Base-by-base conservation (phyloP, 1,139 yeast genomes). In the Meyerozyma carpophila region DNA sequence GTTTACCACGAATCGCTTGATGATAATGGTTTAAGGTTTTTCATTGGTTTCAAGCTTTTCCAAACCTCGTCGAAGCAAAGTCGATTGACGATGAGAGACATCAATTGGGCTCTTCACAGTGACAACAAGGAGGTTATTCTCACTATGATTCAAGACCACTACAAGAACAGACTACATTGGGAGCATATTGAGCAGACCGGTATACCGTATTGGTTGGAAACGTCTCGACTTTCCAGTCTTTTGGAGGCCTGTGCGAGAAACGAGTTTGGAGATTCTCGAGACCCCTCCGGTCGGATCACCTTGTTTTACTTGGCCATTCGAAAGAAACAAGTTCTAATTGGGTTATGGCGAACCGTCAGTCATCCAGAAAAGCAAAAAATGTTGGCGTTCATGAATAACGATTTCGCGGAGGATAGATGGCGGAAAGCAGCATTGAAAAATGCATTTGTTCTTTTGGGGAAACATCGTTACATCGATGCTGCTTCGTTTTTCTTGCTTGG, bases 401-500 rank as follows among this genome's bases (percentile, higher is more conserved):
- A 94, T 59, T 93, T 91, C 57, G 66, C 66, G 1, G 77, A 80
- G 44, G 72, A 76, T 9, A 69, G 96, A 41, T 91, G 97, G 96
- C 76, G 71, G 52, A 76, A 88, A 0, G 96, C 97, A 0, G 97
- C 98, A 0, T 65, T 80, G 56, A 93, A 93, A 57, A 93, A 93
- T 64, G 98, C 98, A 0, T 93, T 80, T 68, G 98, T 90, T 0
- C 66, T 93, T 37, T 63, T 93, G 49, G 90, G 98, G 45, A 88
- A 89, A 56, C 98, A 90, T 59, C 69, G 98, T 37, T 88, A 77
- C 56, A 65, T 78, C 57, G 95, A 91, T 62, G 95, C 98, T 0
- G 97, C 98, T 0, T 82, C 85, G 29, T 91, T 93, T 59, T 93
- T 93, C 62, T 64, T 93, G 32, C 70, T 93, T n/a, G 96, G 86